Evolutionary conservation across 768 basidiomycete genomes (phyloP).

Genomic region (Rubroboletus satanas): DNA sequence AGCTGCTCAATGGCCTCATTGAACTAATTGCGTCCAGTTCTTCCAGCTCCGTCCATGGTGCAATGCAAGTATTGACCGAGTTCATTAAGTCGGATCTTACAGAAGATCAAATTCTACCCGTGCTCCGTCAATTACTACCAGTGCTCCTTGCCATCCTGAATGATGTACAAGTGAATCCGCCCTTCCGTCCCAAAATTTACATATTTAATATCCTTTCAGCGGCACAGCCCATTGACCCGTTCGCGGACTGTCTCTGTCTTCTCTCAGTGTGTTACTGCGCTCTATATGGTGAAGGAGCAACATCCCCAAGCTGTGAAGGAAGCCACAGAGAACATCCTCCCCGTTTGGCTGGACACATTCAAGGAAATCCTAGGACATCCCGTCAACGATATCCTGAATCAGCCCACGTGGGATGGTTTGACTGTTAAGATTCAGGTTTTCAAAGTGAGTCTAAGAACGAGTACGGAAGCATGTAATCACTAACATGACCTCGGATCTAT

Average conservation of each 20-base stretch:
- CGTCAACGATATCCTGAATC: slow-evolving; percentile 53
- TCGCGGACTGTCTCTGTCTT: slow-evolving; percentile 86
- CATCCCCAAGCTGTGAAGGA: slow-evolving; percentile 84
- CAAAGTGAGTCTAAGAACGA: slow-evolving; percentile 48
- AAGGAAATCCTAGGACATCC: slow-evolving; percentile 68
- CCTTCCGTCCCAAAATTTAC: neutral
- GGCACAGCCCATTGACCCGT: slow-evolving; percentile 77
- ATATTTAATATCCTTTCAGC: slow-evolving; percentile 32
- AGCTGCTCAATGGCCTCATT: slow-evolving; percentile 75
- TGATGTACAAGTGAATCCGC: slow-evolving; percentile 54
- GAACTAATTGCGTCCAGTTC: slow-evolving; percentile 69
- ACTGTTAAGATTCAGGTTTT: slow-evolving; percentile 80
- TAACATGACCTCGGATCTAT: slow-evolving; percentile 1
- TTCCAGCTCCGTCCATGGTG: slow-evolving; percentile 81
- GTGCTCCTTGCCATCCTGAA: slow-evolving; percentile 80
- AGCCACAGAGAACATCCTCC: slow-evolving; percentile 74
- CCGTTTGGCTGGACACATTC: slow-evolving; percentile 92
- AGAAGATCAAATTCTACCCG: slow-evolving; percentile 91
- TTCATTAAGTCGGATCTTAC: slow-evolving; percentile 90
- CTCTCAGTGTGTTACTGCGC: slow-evolving; percentile 80
- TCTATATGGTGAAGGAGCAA: slow-evolving; percentile 95
- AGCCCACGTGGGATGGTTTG: slow-evolving; percentile 75
- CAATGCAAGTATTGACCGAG: slow-evolving; percentile 94
- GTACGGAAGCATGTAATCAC: neutral
- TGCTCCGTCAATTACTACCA: slow-evolving; percentile 85